Evolutionary conservation across 805 yeast genomes (phyloP).

Genomic region (Saccharomycopsis babjevae): DNA sequence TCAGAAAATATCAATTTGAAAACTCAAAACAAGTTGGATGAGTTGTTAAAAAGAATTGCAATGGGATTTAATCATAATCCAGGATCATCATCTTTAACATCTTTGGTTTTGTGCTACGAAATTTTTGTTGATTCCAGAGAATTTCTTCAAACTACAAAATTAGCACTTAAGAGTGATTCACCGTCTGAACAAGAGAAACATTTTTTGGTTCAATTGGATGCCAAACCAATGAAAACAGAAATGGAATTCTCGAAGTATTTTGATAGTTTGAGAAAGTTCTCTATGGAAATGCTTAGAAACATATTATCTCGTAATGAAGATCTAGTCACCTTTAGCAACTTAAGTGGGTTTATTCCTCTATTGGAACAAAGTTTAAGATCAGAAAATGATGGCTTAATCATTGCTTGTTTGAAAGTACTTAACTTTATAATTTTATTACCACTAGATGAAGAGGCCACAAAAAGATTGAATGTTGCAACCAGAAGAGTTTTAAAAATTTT

Average conservation of each 20-base stretch:
- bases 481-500: slow-evolving; percentile 52
- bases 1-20: slow-evolving; percentile 56
- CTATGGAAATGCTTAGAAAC: slow-evolving; percentile 59
- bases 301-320: slow-evolving; percentile 55
- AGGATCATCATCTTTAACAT: slow-evolving; percentile 45
- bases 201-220: slow-evolving; percentile 62
- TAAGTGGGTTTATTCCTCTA: slow-evolving; percentile 67
- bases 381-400: slow-evolving; percentile 68
- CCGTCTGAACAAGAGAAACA: slow-evolving; percentile 45
- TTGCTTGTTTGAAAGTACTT: slow-evolving; percentile 56
- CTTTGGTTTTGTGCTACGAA: slow-evolving; percentile 65
- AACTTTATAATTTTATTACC: slow-evolving; percentile 51
- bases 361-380: slow-evolving; percentile 51
- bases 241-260: slow-evolving; percentile 46
- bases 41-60: slow-evolving; percentile 63
- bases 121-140: slow-evolving; percentile 45
- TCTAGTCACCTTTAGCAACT: slow-evolving; percentile 47
- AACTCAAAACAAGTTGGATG: slow-evolving; percentile 67
- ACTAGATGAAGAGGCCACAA: slow-evolving; percentile 38
- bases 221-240: slow-evolving; percentile 45
- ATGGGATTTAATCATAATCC: slow-evolving; percentile 69
- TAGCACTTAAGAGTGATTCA: slow-evolving; percentile 19
- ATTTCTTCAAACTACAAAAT: slow-evolving; percentile 19
- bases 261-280: slow-evolving; percentile 61
- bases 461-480: slow-evolving; percentile 48